Evolutionary conservation across 306 rosid genomes (phyloP).

Genomic region (Vicia villosa): DNA sequence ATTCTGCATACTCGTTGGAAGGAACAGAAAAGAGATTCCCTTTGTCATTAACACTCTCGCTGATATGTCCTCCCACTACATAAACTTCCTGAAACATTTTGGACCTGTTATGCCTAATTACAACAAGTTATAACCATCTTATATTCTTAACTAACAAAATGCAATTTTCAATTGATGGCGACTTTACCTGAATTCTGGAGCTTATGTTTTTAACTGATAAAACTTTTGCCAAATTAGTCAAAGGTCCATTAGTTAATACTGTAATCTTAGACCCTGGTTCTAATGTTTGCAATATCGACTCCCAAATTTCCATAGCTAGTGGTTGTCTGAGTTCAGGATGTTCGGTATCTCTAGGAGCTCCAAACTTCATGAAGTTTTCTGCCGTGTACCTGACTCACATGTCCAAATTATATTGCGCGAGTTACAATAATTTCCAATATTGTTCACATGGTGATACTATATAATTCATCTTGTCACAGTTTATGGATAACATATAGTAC

Average conservation of each 20-base stretch:
- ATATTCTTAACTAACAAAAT: neutral
- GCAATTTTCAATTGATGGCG: neutral
- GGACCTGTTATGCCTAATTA: constrained; percentile 1
- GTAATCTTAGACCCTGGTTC: constrained; percentile 70
- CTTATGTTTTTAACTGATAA: constrained; percentile 46
- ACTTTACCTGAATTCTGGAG: constrained; percentile 58
- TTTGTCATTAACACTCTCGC: constrained; percentile 45
- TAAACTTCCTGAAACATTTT: constrained; percentile 64
- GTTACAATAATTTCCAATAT: neutral
- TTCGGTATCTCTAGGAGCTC: constrained; percentile 69
- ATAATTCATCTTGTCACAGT: neutral
- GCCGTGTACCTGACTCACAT: constrained; percentile 67
- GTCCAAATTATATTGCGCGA: neutral
- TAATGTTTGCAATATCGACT: constrained; percentile 50
- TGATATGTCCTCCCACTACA: constrained; percentile 82
- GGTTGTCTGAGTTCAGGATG: constrained; percentile 78
- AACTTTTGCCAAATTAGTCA: constrained; percentile 82
- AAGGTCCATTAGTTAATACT: constrained; percentile 87
- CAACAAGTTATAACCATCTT: neutral
- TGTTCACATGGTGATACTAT: neutral
- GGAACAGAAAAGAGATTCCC: constrained; percentile 79
- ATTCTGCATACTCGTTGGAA: constrained; percentile 75
- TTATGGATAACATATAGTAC: neutral
- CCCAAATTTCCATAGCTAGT: constrained; percentile 78
- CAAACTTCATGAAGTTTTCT: constrained; percentile 56